Base-by-base conservation (phyloP, 2,329 filamentous ascomycete species). In the Hypoxylon sp. region DNA sequence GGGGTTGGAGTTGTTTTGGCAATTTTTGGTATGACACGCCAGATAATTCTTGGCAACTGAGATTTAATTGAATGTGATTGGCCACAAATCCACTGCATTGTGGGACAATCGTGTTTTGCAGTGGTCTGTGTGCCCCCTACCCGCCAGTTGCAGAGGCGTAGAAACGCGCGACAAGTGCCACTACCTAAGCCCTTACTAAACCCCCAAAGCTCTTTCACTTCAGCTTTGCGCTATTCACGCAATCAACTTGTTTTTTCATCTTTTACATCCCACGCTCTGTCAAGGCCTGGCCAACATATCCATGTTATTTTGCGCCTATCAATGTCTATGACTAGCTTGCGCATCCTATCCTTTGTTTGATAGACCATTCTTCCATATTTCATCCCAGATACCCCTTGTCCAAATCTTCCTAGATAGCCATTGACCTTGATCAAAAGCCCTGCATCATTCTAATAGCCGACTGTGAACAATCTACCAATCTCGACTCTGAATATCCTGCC, bases 1-100 rank as follows among this genome's bases (percentile, higher is more conserved):
- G 56, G 68, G 46, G 71, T 74, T 67, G 72, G 70, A 74, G 74
- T 75, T 74, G 75, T 75, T 76, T 71, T 74, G 71, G 65, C 65
- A 68, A 72, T 73, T 75, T 75, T 70, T 71, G 68, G 68, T 70
- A 71, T 73, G 71, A 71, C 70, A 70, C 63, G 63, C 67, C 63
- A 64, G 52, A 60, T 26, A 26, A 67, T 47, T 70, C 65, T 67
- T 64, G 68, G 62, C 64, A 50, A 10, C 67, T 63, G 61, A 13
- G 29, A 26, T 71, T 35, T 78, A 8, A 71, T 53, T 65, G 14
- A 29, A 22, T 68, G 26, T 77, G 71, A 77, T 78, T 78, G 76
- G 76, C 54, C 64, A 50, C 5, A 29, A 11, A 33, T 4, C 39
- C 0, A 19, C 11, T 44, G 24, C 14, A n/a, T 6, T 39, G 60